These are phyloP conservation scores for Carex kokanica DNA, from an alignment of 176 grass and related monocot genomes.

Conservation along the genomic window DNA sequence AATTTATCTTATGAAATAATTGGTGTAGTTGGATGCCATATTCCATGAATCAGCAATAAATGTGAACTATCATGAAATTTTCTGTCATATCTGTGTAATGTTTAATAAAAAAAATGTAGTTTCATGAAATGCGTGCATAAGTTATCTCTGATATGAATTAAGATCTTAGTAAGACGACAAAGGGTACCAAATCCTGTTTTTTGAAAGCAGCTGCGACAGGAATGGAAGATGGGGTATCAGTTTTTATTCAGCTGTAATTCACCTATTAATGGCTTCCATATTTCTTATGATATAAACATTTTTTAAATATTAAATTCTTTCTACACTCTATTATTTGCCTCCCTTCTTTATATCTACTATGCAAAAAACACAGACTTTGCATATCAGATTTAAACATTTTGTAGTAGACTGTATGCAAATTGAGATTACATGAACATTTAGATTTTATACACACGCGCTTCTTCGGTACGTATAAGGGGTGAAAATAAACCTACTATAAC, in stretches of 20 bases:
- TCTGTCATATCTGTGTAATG: background rate
- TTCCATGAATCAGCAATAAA: background rate
- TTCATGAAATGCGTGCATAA: background rate
- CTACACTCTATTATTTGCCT: no score
- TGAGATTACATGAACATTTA: no score
- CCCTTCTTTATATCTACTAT: no score
- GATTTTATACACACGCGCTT: no score
- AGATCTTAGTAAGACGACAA: background rate
- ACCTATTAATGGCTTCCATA: background rate
- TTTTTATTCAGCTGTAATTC: background rate
- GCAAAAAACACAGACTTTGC: no score
- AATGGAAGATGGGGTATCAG: background rate
- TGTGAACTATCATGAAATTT: background rate
- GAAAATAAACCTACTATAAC: no score
- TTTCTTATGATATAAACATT: no score
- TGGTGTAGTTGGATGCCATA: background rate
- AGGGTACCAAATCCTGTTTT: background rate
- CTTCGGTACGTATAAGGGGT: no score
- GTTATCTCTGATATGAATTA: background rate
- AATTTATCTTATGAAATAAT: background rate
- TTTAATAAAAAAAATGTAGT: background rate
- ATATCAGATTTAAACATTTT: no score
- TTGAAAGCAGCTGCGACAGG: background rate
- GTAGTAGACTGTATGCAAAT: no score
- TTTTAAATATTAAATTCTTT: no score